Evolutionary conservation across 1,284 basidiomycete species (phyloP), one percentile per base, ranked within the genome.

Genomic region (Ceratobasidium papillatum): DNA sequence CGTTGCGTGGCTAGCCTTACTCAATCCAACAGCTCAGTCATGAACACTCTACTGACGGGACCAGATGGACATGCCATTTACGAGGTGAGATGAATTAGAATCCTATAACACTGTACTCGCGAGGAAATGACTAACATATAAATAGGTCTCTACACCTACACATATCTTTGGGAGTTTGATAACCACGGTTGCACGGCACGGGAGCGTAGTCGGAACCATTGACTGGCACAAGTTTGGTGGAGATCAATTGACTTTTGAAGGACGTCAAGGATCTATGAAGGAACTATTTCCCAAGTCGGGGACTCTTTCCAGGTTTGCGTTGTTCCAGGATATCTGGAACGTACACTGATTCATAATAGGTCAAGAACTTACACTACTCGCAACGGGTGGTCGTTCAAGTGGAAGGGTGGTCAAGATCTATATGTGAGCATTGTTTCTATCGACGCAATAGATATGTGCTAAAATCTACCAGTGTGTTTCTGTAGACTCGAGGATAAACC

Each of bases 381-480:
- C 5, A 56, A 30, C 22, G 66, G 66, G 3, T 38, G 36, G 32
- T 22, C 34, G 17, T 69, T 69, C 52, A 69, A 69, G 32, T 69
- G 66, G 66, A 69, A 69, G n/a, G 52, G 45, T 30, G 7, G 22
- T 12, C 22, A 34, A 41, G 52, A 69, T 22, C 52, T 45, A 17
- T 69, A 69, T 30, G 66, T 69, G 45, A 22, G 66, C 34, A 7
- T 11, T 22, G 8, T 56, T 61, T 47, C 45, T 22, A 22, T 3
- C 22, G 52, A 22, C 32, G 11, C 8, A 36, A 25, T 19, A 27
- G 25, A 1, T 47, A 27, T n/a, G 12, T 14, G 9, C 47, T 38
- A 22, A 54, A 1, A 64, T 45, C 22, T 12, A 2, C 22, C 45
- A 69, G 66, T 69, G 66, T 58, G 66, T 69, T 27, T 32, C 66